These are phyloP conservation scores for Epichloe glyceriae DNA, from an alignment of 2,329 filamentous ascomycete genomes.

Conservation along the genomic window DNA sequence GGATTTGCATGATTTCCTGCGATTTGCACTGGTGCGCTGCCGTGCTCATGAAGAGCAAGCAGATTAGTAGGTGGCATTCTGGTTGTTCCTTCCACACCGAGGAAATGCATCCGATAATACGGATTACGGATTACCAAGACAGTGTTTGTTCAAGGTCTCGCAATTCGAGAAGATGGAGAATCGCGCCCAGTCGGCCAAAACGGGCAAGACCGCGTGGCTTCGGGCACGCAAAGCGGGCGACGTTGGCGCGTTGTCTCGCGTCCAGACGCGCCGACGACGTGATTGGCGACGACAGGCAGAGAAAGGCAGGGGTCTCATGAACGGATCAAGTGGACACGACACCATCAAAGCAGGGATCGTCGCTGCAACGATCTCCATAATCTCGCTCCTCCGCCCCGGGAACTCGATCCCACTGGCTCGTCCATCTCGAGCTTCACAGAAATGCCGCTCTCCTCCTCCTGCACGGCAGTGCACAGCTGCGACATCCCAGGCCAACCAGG, in stretches of 20 bases:
- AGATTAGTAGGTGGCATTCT: neutral
- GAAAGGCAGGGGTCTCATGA: no score
- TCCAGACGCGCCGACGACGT: neutral
- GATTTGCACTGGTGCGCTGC: neutral
- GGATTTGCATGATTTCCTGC: neutral
- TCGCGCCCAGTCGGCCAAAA: neutral
- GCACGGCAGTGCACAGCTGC: conserved; percentile 3
- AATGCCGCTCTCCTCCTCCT: neutral
- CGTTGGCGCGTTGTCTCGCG: conserved; percentile 1
- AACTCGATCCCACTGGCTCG: conserved; percentile 2
- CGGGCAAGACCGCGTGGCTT: neutral
- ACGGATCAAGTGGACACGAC: no score
- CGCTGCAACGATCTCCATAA: neutral
- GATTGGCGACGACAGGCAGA: neutral
- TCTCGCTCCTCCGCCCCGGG: neutral
- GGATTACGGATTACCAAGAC: no score
- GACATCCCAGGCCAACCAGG: neutral
- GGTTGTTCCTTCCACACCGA: no score
- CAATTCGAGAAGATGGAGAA: neutral
- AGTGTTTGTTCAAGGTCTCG: no score
- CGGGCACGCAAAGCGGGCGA: neutral
- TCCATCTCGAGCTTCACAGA: neutral
- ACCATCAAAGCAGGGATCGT: no score
- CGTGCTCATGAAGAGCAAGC: neutral
- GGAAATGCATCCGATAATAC: no score